Evolutionary conservation across 2,329 filamentous ascomycete genomes (phyloP).

Genomic region (Decorospora gaudefroyi): DNA sequence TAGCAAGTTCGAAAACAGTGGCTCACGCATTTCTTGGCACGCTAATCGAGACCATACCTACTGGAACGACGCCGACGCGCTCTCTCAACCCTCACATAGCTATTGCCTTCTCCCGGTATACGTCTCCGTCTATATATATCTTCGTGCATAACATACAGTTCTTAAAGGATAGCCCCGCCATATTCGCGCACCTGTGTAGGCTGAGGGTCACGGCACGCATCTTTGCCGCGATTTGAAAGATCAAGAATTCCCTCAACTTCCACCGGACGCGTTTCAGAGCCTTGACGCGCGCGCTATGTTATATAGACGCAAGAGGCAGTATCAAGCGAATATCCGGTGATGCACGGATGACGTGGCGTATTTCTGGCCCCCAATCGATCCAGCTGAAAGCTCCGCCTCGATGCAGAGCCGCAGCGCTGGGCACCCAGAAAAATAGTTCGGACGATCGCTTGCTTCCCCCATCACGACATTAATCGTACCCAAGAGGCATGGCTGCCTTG

Average conservation of each 20-base stretch:
- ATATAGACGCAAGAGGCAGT: constrained; percentile 14
- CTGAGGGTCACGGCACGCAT: neutral
- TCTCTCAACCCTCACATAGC: too few species aligned
- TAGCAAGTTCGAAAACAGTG: too few species aligned
- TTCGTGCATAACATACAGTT: too few species aligned
- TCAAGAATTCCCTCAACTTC: neutral
- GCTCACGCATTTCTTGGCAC: too few species aligned
- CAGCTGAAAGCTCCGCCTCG: constrained; percentile 23
- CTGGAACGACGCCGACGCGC: too few species aligned
- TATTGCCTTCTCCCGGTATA: too few species aligned
- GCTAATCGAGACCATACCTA: too few species aligned
- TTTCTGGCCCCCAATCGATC: constrained; percentile 23
- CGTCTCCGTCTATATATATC: too few species aligned
- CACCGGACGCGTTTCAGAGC: constrained; percentile 11
- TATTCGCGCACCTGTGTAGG: too few species aligned
- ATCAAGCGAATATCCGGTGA: constrained; percentile 9
- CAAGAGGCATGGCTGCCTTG: too few species aligned
- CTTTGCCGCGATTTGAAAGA: constrained; percentile 3
- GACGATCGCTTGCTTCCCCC: constrained; percentile 15
- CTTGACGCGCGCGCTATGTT: constrained; percentile 19
- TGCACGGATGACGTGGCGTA: constrained; percentile 29
- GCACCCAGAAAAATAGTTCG: constrained; percentile 24
- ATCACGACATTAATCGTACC: too few species aligned
- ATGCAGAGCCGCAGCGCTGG: constrained; percentile 32
- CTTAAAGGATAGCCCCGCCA: too few species aligned